A percentile compares a stretch with the other conserved stretches of the same genome.
Conservation (phyloP, 352 stramenopile species). For the Saprolegnia diclina region DNA sequence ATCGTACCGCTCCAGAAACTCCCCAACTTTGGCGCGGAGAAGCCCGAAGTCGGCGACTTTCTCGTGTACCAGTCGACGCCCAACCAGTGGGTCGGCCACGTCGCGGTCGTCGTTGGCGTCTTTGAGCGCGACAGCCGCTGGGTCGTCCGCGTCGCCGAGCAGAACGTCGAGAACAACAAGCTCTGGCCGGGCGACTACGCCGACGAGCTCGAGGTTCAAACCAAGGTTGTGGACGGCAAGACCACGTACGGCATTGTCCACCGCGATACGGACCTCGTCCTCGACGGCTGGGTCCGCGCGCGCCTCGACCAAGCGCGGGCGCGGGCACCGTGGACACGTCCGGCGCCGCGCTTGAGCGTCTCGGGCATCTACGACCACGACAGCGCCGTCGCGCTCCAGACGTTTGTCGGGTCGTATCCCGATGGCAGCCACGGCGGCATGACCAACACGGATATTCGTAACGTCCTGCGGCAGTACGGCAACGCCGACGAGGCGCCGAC, state of each 20-base stretch:
- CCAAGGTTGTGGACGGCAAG: background rate
- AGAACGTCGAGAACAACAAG: conserved; percentile 26
- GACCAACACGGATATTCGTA: conserved; percentile 26
- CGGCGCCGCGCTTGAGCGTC: conserved; percentile 4
- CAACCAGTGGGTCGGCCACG: conserved; percentile 25
- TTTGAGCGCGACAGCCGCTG: background rate
- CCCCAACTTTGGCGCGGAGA: conserved; percentile 22
- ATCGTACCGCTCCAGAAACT: conserved; percentile 25
- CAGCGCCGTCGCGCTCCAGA: conserved; percentile 13
- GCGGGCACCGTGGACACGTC: conserved; percentile 21
- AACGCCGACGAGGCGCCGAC: conserved; percentile 13
- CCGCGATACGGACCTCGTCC: conserved; percentile 17
- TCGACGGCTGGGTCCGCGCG: conserved; percentile 25
- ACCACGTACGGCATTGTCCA: conserved; percentile 22
- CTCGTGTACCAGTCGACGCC: conserved; percentile 27
- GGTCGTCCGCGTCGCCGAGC: conserved; percentile 13
- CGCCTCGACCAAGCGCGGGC: conserved; percentile 12
- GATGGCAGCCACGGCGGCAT: conserved; percentile 26
- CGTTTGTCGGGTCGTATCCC: conserved; percentile 24
- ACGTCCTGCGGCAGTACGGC: conserved; percentile 22
- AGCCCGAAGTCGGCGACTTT: conserved; percentile 20
- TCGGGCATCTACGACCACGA: conserved; percentile 21
- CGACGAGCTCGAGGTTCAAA: conserved; percentile 17
- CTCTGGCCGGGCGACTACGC: conserved; percentile 22
- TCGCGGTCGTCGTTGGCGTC: conserved; percentile 23